Percentiles rank a stretch among this genome's conserved stretches.
Evolutionary conservation across 2,329 filamentous ascomycete species (phyloP).

Genomic region (Pseudopithomyces maydicus): DNA sequence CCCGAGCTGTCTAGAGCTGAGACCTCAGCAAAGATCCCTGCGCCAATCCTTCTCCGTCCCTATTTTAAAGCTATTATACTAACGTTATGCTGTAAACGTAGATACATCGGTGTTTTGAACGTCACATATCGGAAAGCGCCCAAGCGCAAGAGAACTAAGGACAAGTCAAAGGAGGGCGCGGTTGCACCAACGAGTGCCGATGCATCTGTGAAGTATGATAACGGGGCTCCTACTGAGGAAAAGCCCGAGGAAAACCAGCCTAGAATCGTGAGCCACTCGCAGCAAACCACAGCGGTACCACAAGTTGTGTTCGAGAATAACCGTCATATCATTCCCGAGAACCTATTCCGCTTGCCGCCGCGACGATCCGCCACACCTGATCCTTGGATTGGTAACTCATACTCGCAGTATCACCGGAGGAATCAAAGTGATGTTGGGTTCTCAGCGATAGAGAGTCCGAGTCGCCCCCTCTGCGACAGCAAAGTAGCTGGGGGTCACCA

Average conservation of each 20-base stretch:
- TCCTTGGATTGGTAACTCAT: slow-evolving; percentile 37
- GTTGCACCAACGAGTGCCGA: slow-evolving; percentile 23
- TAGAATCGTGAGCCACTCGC: slow-evolving; percentile 73
- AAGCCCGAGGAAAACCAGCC: slow-evolving; percentile 24
- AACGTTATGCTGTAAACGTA: slow-evolving; percentile 49
- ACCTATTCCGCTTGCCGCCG: slow-evolving; percentile 71
- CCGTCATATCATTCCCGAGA: slow-evolving; percentile 86
- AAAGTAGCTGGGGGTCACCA: slow-evolving; percentile 84
- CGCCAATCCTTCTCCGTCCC: slow-evolving; percentile 2
- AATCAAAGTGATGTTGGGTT: slow-evolving; percentile 42
- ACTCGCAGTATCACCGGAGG: slow-evolving; percentile 40
- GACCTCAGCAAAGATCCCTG: slow-evolving; percentile 43
- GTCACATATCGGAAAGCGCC: slow-evolving; percentile 89
- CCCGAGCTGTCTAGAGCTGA: slow-evolving; percentile 44
- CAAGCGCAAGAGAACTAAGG: slow-evolving; percentile 61
- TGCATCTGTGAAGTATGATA: slow-evolving; percentile 20
- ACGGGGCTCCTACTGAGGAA: slow-evolving; percentile 14
- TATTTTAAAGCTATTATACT: slow-evolving; percentile 27
- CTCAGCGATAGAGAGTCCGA: slow-evolving; percentile 22
- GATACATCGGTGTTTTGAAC: slow-evolving; percentile 96
- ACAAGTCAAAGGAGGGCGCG: slow-evolving; percentile 31
- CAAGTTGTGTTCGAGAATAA: slow-evolving; percentile 96
- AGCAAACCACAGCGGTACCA: slow-evolving; percentile 75
- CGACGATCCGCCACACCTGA: slow-evolving; percentile 47
- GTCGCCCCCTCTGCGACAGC: slow-evolving; percentile 54